phyloP scores from a whole-genome alignment of 1,139 yeast genomes.

The Sugiyamaella japonica region DNA sequence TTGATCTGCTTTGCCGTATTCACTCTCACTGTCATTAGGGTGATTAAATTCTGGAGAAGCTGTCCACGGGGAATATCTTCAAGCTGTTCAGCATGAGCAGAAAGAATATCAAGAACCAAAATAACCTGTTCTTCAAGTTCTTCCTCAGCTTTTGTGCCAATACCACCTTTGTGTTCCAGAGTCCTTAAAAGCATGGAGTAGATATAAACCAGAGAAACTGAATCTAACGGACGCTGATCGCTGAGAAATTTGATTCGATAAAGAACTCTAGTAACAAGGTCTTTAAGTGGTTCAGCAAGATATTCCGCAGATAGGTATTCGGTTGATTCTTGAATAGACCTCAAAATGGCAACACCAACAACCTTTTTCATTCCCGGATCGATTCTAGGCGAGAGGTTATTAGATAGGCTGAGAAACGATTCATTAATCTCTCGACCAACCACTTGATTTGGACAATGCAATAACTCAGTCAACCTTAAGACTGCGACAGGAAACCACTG shows the following conservation, averaged over 20 bases:
- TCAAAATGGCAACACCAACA: conserved; percentile 67
- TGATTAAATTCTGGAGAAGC: conserved; percentile 61
- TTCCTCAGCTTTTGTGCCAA: conserved; percentile 65
- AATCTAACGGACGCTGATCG: conserved; percentile 70
- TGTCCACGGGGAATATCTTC: conserved; percentile 68
- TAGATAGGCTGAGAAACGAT: conserved; percentile 37
- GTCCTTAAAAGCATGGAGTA: conserved; percentile 68
- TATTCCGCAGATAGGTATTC: conserved; percentile 42
- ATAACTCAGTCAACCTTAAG: conserved; percentile 43
- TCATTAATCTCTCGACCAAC: conserved; percentile 36
- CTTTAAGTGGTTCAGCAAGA: conserved; percentile 53
- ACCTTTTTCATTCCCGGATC: conserved; percentile 50
- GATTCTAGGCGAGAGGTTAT: conserved; percentile 47
- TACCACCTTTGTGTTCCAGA: conserved; percentile 52
- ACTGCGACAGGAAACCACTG: conserved; percentile 74
- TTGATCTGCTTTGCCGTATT: conserved; percentile 78
- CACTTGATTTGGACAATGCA: conserved; percentile 44
- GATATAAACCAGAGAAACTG: conserved; percentile 66
- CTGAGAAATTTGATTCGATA: conserved; percentile 74
- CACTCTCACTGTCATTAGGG: conserved; percentile 64
- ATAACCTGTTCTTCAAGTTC: conserved; percentile 85
- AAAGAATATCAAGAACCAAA: conserved; percentile 73
- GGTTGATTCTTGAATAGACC: conserved; percentile 42
- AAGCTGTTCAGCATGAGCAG: conserved; percentile 74
- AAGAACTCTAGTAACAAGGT: conserved; percentile 61